Conservation (phyloP, 129 eudicot species). For the carrot (Daucus carota) region DH1_v3.0 NC_030382.2:42149501-42150000, state of each 20-base stretch:
- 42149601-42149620: conserved; percentile 24
- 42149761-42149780: not conserved
- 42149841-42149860: conserved; percentile 24
- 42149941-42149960: conserved; percentile 6
- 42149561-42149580: conserved; percentile 32
- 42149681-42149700: conserved; percentile 14
- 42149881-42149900: conserved; percentile 23
- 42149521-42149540: conserved; percentile 50
- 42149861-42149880: conserved; percentile 32
- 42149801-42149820: not conserved
- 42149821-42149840: conserved; percentile 13
- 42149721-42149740: conserved; percentile 14
- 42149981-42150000: conserved; percentile 23
- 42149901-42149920: conserved; percentile 5
- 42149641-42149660: conserved; percentile 25
- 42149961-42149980: conserved; percentile 13
- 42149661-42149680: conserved; percentile 36
- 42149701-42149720: conserved; percentile 7
- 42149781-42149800: not conserved
- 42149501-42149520: conserved; percentile 15
- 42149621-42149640: conserved; percentile 17
- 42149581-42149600: conserved; percentile 16
- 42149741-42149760: conserved; percentile 17
- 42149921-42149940: conserved; percentile 5
- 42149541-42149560: conserved; percentile 50